Percentiles rank a stretch among this genome's conserved stretches.
Conservation (phyloP, 139 green algal genomes). For the Trebouxia sp. region DNA sequence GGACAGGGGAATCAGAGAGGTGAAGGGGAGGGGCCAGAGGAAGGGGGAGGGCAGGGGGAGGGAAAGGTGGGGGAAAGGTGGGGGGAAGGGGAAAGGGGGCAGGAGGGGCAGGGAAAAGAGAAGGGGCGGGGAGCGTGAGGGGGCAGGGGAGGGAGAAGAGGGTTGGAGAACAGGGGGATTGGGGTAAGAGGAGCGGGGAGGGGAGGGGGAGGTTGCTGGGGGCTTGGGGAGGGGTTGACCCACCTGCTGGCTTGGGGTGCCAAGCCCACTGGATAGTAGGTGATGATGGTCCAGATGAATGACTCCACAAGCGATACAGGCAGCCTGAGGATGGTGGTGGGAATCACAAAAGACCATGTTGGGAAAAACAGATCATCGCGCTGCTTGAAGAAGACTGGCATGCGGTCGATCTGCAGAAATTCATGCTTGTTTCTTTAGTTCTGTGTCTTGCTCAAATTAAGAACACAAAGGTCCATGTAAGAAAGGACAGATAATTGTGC, state of each 20-base stretch:
- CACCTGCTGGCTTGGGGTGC: constrained; percentile 31
- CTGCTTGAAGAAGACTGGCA: constrained; percentile 37
- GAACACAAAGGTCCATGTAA: too few species aligned
- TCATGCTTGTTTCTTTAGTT: background rate
- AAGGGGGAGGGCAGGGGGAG: too few species aligned
- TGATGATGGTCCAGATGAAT: constrained; percentile 34
- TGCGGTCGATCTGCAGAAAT: constrained; percentile 12
- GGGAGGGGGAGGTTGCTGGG: background rate
- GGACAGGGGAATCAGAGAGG: too few species aligned
- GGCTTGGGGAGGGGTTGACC: background rate
- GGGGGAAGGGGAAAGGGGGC: too few species aligned
- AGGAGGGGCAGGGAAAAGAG: too few species aligned
- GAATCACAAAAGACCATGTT: constrained; percentile 33
- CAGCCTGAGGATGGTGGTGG: constrained; percentile 24
- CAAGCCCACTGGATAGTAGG: constrained; percentile 33
- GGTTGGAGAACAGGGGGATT: background rate
- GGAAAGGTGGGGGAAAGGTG: too few species aligned
- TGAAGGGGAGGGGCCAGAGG: too few species aligned
- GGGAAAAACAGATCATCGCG: constrained; percentile 32
- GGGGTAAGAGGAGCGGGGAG: background rate
- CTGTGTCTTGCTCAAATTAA: too few species aligned
- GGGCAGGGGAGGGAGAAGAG: background rate
- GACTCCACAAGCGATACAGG: constrained; percentile 31
- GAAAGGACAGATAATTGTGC: background rate
- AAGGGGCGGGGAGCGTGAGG: background rate